phyloP scores from a whole-genome alignment of 106 monocot genomes.

The Dactylorhiza incarnata region DNA sequence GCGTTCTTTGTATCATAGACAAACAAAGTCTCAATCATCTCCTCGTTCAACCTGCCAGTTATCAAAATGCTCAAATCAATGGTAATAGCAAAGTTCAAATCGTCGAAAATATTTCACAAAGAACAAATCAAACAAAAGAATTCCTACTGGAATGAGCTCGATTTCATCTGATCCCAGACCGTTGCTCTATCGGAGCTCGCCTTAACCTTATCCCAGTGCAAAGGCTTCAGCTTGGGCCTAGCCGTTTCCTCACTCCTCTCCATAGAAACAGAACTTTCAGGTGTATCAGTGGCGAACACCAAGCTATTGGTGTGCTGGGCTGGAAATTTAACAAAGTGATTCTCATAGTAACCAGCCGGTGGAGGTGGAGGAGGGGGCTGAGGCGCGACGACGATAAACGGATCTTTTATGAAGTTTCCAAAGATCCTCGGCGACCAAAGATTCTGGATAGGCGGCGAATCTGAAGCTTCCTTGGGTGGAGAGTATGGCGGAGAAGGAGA shows the following conservation, averaged over 20 bases:
- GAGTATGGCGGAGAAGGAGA: constrained; percentile 32
- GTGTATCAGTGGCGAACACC: background rate
- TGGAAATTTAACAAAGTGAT: background rate
- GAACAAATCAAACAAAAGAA: background rate
- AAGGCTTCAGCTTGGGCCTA: constrained; percentile 73
- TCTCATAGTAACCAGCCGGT: constrained; percentile 39
- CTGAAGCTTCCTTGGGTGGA: constrained; percentile 11
- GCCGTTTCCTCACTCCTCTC: constrained; percentile 29
- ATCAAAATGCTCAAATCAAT: background rate
- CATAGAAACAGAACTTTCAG: constrained; percentile 7
- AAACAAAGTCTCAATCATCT: constrained; percentile 96
- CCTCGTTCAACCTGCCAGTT: constrained; percentile 71
- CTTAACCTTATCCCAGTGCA: constrained; percentile 96
- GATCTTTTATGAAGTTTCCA: constrained; percentile 8
- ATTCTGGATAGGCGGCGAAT: constrained; percentile 1
- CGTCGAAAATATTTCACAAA: background rate
- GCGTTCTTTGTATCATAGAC: constrained; percentile 27
- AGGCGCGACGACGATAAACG: background rate
- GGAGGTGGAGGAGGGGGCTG: constrained; percentile 29
- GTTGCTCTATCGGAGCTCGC: constrained; percentile 79
- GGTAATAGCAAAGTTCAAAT: background rate
- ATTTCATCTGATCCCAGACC: constrained; percentile 95
- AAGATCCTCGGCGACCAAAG: constrained; percentile 6
- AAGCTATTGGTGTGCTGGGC: constrained; percentile 11
- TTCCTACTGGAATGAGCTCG: constrained; percentile 89